Evolutionary conservation across 2,329 filamentous ascomycete genomes (phyloP).

Genomic region (Colletotrichum noveboracense): DNA sequence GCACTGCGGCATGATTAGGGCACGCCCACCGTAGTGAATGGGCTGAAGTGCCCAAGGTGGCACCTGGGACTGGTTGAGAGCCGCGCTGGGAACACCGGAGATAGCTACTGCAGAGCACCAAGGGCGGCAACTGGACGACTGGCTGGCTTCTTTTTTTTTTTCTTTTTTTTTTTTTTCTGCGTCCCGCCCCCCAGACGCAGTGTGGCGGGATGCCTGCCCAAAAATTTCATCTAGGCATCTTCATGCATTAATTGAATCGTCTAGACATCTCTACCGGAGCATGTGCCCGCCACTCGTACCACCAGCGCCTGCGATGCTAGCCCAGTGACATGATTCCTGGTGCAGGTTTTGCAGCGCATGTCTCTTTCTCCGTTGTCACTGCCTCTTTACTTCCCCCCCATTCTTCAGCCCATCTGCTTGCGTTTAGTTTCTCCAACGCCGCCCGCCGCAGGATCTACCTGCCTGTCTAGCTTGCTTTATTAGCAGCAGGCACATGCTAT

Average conservation of each 20-base stretch:
- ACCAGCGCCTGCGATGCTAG: constrained; percentile 2
- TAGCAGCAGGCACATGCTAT: constrained; percentile 13
- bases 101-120: not conserved
- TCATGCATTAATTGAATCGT: constrained; percentile 20
- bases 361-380: not conserved
- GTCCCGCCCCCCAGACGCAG: not conserved
- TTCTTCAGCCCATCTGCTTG: not conserved
- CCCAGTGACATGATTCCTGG: constrained; percentile 9
- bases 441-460: not conserved
- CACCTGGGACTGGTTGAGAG: not conserved
- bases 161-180: not conserved
- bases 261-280: constrained; percentile 6
- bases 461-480: not conserved
- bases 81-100: not conserved
- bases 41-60: not conserved
- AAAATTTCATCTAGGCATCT: constrained; percentile 17
- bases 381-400: not conserved
- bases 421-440: constrained; percentile 4
- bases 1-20: constrained; percentile 13
- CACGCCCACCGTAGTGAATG: constrained; percentile 12
- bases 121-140: not conserved
- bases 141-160: constrained; percentile 3
- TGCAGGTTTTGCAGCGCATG: not conserved
- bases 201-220: constrained; percentile 7
- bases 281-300: constrained; percentile 13